Evolutionary conservation across 768 basidiomycete genomes (phyloP), one percentile per base, ranked within the genome.

Genomic region (Mycena vulgaris): DNA sequence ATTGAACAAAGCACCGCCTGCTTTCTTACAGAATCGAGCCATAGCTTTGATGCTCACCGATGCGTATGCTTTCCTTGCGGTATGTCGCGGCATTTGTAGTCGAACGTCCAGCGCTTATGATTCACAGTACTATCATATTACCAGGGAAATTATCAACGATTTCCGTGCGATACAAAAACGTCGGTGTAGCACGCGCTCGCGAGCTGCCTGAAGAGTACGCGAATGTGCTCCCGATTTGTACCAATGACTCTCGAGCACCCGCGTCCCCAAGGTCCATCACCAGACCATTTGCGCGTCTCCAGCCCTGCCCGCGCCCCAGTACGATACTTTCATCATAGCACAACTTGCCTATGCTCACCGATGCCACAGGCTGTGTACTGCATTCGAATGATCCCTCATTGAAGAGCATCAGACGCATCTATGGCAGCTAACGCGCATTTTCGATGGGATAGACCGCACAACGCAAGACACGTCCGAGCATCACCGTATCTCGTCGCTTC

Each of bases 391-490:
- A 62, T n/a, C 19, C 68, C 19, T 69, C 16, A 52, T 69, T 19
- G 48, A 69, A 23, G 33, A 59, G 11, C 27, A 63, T 16, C 55
- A 69, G 31, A 63, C 62, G 0, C 56, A 59, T 23, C 55, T 69
- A 2, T 63, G 68, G 68, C 47, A 59, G 37, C 2, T 63, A 11
- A 14, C 28, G 10, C 62, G 62, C 2, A 45, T 69, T 33, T 69
- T 69, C 25, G 68, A 69, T 56, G 61, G 63, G 48, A 16, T 69
- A 37, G 68, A 69, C 33, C 68, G 68, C 49, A 49, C 63, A 0
- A 59, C 56, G 5, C 19, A 63, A 30, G 62, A 69, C 16, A 47
- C 62, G 4, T 37, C 10, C 5, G 28, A 37, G 11, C 47, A 59
- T 25, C 40, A 13, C 28, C 68, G 68, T 25, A 33, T 69, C 27